Base-by-base conservation (phyloP, 208 protist species). In the Herpetomonas tarakana region DNA sequence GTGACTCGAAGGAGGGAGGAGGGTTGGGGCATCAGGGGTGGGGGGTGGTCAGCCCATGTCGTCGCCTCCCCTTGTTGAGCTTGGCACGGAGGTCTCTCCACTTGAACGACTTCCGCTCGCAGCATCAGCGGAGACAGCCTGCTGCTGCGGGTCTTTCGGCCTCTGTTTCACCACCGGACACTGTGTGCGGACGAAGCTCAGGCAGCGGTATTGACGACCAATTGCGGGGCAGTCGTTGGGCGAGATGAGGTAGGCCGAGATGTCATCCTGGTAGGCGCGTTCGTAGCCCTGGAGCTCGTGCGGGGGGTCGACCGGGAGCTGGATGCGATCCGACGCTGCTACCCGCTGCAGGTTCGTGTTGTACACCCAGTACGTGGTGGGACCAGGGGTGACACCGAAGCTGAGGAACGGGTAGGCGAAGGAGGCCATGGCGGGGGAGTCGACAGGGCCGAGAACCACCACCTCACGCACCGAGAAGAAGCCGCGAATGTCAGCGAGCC, bases 381-480 rank as follows among this genome's bases (percentile, higher is more conserved):
- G 81, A 1, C 86, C 86, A 9, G 86, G 81, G 3, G 72, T 85
- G 18, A 81, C 79, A 2, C 86, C 86, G 29, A 88, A 91, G 31
- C 65, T 77, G 44, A 93, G 70, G 29, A 88, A 83, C 2, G 86
- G 86, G 57, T 69, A 88, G 19, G 76, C 60, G 49, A 87, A 88
- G 65, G 67, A 79, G 38, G 68, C 74, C 83, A 93, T 91, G 11
- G 75, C 83, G 0, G 86, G 86, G 22, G 74, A 78, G 68, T 93
- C 86, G 26, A 93, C 66, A 1, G 70, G 71, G 4, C 86, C 86
- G 18, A 91, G 47, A 2, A 56, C 53, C 27, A 91, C 28, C 51
- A 93, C 83, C 67, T 90, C 82, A 26, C 86, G 70, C 38, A 90
- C 76, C n/a, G 66, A 80, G 61, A 71, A 73, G 55, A 69, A 93